phyloP scores from a whole-genome alignment of 139 green algal species.

The Tetradesmus lagerheimii region DNA sequence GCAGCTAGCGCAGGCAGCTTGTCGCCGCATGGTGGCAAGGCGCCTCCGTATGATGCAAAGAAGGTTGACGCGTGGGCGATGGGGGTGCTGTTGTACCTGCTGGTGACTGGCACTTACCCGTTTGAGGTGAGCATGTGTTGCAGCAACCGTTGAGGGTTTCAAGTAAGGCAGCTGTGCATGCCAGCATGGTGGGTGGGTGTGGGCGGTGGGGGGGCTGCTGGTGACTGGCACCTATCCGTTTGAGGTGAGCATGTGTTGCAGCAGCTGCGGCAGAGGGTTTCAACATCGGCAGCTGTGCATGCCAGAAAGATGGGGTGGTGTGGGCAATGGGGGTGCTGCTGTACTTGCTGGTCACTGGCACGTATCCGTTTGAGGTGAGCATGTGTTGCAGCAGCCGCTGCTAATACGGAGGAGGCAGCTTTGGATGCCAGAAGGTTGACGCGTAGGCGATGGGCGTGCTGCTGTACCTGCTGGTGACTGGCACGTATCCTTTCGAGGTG shows the following conservation, averaged over 20 bases:
- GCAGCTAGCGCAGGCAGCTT: neutral
- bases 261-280: too few relatives aligned
- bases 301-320: too few relatives aligned
- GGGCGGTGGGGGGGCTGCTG: slow-evolving; percentile 87
- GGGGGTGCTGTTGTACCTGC: slow-evolving; percentile 90
- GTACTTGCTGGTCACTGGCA: slow-evolving; percentile 83
- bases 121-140: slow-evolving; percentile 63
- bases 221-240: slow-evolving; percentile 83
- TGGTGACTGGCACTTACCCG: slow-evolving; percentile 80
- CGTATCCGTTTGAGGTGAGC: slow-evolving; percentile 79
- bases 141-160: too few relatives aligned
- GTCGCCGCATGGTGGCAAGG: neutral
- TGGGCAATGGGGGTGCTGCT: slow-evolving; percentile 89
- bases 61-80: slow-evolving; percentile 86
- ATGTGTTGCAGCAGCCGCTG: neutral
- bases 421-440: slow-evolving; percentile 80
- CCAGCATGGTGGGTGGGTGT: too few relatives aligned
- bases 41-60: slow-evolving; percentile 70
- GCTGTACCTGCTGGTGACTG: slow-evolving; percentile 85
- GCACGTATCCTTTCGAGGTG: slow-evolving; percentile 83
- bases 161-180: too few relatives aligned
- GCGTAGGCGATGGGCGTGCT: slow-evolving; percentile 90
- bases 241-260: slow-evolving; percentile 39
- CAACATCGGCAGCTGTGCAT: too few relatives aligned
- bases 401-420: neutral